Conservation (phyloP, 768 basidiomycete species). For the Termitomyces sp. region DNA sequence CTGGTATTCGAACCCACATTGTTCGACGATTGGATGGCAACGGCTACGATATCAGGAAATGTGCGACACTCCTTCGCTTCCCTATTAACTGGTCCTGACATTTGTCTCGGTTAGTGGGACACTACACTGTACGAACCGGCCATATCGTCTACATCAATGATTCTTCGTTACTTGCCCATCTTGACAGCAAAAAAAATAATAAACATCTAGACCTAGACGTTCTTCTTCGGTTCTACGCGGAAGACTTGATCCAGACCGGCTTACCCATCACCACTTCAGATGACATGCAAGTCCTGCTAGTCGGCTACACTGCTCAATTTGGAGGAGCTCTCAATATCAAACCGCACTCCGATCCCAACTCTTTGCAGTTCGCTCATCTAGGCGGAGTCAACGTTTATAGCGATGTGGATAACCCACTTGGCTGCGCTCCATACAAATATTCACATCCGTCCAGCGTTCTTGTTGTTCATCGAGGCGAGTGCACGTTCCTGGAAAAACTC, state of each 20-base stretch:
- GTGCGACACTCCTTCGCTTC: conserved; percentile 39
- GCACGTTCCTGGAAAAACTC: conserved; percentile 88
- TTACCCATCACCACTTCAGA: conserved; percentile 27
- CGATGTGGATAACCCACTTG: conserved; percentile 50
- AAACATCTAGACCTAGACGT: conserved; percentile 48
- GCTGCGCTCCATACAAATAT: conserved; percentile 56
- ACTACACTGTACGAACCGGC: conserved; percentile 74
- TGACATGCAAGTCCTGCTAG: conserved; percentile 46
- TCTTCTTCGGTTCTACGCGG: conserved; percentile 57
- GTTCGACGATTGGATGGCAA: conserved; percentile 77
- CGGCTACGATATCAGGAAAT: conserved; percentile 83
- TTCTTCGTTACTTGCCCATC: conserved; percentile 36
- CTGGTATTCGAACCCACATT: conserved; percentile 76
- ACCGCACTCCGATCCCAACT: conserved; percentile 19
- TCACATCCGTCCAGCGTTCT: conserved; percentile 50
- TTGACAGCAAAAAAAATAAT: conserved; percentile 24
- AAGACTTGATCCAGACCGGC: conserved; percentile 37
- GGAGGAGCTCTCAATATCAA: conserved; percentile 55
- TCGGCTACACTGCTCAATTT: conserved; percentile 66
- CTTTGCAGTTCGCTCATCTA: conserved; percentile 44
- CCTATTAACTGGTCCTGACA: background rate
- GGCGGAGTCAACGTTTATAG: conserved; percentile 55
- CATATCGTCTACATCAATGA: conserved; percentile 85
- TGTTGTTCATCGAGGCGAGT: conserved; percentile 72
- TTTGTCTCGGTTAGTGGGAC: conserved; percentile 56